Percentiles rank a stretch among this genome's conserved stretches.
Evolutionary conservation across 73 alveolate species (phyloP).

Genomic region (Loxodes magnus): DNA sequence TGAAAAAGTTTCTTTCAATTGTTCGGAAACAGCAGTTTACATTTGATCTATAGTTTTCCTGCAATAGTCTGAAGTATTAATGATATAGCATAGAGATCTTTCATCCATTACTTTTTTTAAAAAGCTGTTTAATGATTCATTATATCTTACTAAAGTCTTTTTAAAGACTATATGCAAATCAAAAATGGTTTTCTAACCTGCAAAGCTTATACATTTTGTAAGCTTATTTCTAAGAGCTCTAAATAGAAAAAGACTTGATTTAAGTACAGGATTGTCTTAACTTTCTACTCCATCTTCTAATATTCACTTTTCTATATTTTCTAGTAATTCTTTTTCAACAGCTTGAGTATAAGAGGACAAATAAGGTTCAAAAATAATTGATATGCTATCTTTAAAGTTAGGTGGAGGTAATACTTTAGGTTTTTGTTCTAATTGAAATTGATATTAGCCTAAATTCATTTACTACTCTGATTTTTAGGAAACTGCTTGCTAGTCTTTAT

Average conservation of each 20-base stretch:
- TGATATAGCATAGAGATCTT: neutral
- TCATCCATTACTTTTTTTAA: constrained; percentile 8
- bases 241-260: constrained; percentile 7
- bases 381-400: constrained; percentile 62
- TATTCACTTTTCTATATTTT: constrained; percentile 12
- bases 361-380: constrained; percentile 79
- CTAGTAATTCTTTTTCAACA: constrained; percentile 67
- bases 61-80: constrained; percentile 10
- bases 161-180: neutral
- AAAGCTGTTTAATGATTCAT: neutral
- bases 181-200: neutral
- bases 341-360: constrained; percentile 63
- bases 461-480: neutral
- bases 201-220: neutral
- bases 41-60: constrained; percentile 6
- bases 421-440: constrained; percentile 48
- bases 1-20: constrained; percentile 1
- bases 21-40: constrained; percentile 4
- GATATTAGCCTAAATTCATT: constrained; percentile 15
- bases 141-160: neutral
- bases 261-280: neutral
- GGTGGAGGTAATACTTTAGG: constrained; percentile 18
- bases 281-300: neutral
- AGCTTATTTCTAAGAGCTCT: neutral
- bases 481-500: constrained; percentile 22